Base-by-base conservation (phyloP, 1,284 basidiomycete genomes). In the Rhizoctonia solani region DNA sequence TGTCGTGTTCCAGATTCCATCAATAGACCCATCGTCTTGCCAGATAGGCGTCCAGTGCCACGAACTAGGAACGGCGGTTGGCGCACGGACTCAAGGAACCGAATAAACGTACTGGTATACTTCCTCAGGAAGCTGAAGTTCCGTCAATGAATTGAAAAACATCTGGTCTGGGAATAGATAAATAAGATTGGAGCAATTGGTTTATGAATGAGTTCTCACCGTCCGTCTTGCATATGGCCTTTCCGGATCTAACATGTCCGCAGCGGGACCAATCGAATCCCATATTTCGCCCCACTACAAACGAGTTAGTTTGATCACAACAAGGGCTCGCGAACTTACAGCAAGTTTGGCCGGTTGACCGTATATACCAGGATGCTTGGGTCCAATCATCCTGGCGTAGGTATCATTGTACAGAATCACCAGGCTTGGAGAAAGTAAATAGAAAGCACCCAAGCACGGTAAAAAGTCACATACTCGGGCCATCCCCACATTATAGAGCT, bases 331-430 rank as follows among this genome's bases (percentile, higher is more conserved):
- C 9, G 37, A 21, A 37, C 1, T 6, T 13, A 68, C 37, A 30
- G 23, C 67, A 14, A 67, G 19, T 21, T 42, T 19, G 2, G 37
- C 70, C 11, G 44, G 34, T 52, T 69, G 47, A 16, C 65, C 70
- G 49, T 67, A 71, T 4, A 56, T 16, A 8, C 13, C 39, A 6
- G 70, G 70, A 19, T 71, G 70, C 39, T 71, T 71, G 0, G n/a
- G 19, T 16, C 70, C 63, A n/a, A 66, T 53, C 41, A 71, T 49
- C 23, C 19, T 42, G 13, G 68, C 70, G 32, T 71, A 71, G 3
- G 70, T 68, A 44, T 68, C 70, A 30, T 71, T 71, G 46, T 71
- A 71, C 11, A 71, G 39, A n/a, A 68, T 42, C 4, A 67, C 47
- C 3, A 54, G 53, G 13, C 61, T 65, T n/a, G n/a, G n/a, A n/a